Base-by-base conservation (phyloP, 495 filamentous ascomycete genomes). In the Aspergillus bridgeri region DNA sequence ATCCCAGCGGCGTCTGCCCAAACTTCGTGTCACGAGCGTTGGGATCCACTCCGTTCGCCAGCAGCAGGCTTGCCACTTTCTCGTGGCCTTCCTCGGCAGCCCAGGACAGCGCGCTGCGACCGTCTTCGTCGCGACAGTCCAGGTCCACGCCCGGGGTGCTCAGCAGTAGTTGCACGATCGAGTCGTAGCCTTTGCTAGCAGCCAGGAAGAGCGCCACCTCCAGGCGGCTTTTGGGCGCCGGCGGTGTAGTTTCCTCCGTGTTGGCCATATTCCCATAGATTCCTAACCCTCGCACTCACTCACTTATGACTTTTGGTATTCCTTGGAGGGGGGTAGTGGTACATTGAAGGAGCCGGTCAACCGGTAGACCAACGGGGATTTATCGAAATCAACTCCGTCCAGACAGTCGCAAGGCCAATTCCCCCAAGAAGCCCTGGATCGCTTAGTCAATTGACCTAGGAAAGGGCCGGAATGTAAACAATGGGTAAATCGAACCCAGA, bases 71-170 rank as follows among this genome's bases (percentile, higher is more conserved):
- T 5, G 63, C 78, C 50, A 79, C 60, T 15, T 53, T 66, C 27
- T 68, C 58, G 53, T 79, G 65, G 9, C 75, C 77, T 17, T 59
- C 59, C 48, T 53, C 59, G 24, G 71, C 72, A 18, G 76, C 77
- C 59, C 53, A 71, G 8, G 63, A 72, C 24, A 81, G 63, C 25
- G 75, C 68, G 18, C 69, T 75, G 27, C 60, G 62, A 20, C 61
- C 65, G 18, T 60, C 46, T 43, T 64, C 48, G 21, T 69, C 63
- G n/a, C 38, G 64, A 11, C 54, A 61, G 21, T 73, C 60, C 8
- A 73, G 51, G 19, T 75, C 58, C 27, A 69, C 65, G n/a, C 60
- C 64, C 11, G 60, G 62, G 17, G 62, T 67, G 20, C 45, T 57
- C 21, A 72, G 53, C 23, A 72, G 66, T 6, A 72, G 51, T 38